Base-by-base conservation (phyloP, 257 asterid genomes). In the Coffea canephora region DNA sequence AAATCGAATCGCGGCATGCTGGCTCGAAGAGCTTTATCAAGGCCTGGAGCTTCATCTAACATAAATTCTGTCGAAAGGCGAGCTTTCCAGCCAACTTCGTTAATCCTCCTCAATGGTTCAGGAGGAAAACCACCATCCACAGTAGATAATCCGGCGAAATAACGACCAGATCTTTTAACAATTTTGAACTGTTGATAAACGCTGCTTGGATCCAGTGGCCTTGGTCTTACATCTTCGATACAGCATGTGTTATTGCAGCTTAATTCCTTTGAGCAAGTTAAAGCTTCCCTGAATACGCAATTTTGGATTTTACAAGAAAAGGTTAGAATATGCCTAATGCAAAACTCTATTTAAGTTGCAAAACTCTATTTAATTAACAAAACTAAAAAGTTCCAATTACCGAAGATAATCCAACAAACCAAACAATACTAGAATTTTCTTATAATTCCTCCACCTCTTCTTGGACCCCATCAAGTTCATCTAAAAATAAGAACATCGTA, bases 231-330 rank as follows among this genome's bases (percentile, higher is more conserved):
- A 27, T 93, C 95, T 71, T 71, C 81, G 84, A 90, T 87, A 64
- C 90, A 93, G 65, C 92, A 89, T 13, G 74, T 81, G 23, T 31
- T 15, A 79, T 27, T 87, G 31, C 88, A 39, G 43, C 93, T 36
- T 90, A 39, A 95, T 77, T 90, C 96, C 39, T 46, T 88, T 3
- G 96, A 93, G 81, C 94, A 91, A 27, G 89, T 83, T 55, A 80
- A 81, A 9, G 91, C 95, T 82, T 93, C 82, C 82, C 96, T 93
- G 82, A 11, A 80, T 21, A 46, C 2, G 43, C 43, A 39, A 39
- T 39, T 39, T 39, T 39, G 43, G 43, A 39, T 39, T 39, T 39
- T 2, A 39, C 2, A 39, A 39, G 2, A 39, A 39, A 39, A 39
- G 43, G 43, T 39, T 4, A 39, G 43, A 39, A 39, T 39, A 0